Percentiles rank a stretch among this genome's conserved stretches.
phyloP scores from a whole-genome alignment of 352 stramenopile genomes.

The Globisporangium yorkense region DNA sequence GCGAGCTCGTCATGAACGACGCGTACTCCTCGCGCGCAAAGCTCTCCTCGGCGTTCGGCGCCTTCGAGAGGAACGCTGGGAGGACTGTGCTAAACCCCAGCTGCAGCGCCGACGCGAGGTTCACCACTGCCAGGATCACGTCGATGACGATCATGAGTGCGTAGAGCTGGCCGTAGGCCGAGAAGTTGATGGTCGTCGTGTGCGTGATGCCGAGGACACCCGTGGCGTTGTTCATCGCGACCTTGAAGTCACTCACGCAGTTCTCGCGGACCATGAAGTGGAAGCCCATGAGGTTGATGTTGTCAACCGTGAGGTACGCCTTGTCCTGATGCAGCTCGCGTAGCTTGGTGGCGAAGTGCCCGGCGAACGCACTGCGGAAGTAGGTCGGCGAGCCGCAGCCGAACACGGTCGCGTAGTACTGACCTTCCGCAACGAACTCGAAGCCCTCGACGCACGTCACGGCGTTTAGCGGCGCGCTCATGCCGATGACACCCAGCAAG shows the following conservation, averaged over 20 bases:
- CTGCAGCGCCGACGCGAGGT: conserved; percentile 5
- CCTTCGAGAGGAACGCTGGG: neutral
- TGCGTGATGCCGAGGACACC: conserved; percentile 19
- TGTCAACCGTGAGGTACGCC: conserved; percentile 19
- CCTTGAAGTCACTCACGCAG: conserved; percentile 12
- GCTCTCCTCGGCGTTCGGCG: neutral
- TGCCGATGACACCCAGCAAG: conserved; percentile 51
- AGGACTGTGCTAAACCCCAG: neutral
- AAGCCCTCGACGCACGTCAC: conserved; percentile 53
- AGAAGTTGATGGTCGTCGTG: conserved; percentile 31
- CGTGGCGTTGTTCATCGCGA: conserved; percentile 7
- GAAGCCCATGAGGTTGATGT: conserved; percentile 26
- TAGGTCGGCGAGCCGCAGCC: conserved; percentile 33
- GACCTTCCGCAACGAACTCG: conserved; percentile 15
- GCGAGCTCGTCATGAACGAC: conserved; percentile 3
- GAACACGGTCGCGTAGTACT: conserved; percentile 23
- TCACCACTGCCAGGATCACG: conserved; percentile 26
- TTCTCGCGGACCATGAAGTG: conserved; percentile 29
- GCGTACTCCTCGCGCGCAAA: neutral
- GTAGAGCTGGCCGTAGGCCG: conserved; percentile 40
- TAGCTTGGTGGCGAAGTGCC: conserved; percentile 9
- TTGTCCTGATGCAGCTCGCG: conserved; percentile 20
- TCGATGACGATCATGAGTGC: conserved; percentile 17
- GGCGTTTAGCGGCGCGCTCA: conserved; percentile 30
- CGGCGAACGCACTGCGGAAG: conserved; percentile 28